Percentiles rank a stretch among this genome's conserved stretches.
These are phyloP conservation scores for Pezicula neosporulosa DNA, from an alignment of 2,329 filamentous ascomycete species.

Conservation along the genomic window DNA sequence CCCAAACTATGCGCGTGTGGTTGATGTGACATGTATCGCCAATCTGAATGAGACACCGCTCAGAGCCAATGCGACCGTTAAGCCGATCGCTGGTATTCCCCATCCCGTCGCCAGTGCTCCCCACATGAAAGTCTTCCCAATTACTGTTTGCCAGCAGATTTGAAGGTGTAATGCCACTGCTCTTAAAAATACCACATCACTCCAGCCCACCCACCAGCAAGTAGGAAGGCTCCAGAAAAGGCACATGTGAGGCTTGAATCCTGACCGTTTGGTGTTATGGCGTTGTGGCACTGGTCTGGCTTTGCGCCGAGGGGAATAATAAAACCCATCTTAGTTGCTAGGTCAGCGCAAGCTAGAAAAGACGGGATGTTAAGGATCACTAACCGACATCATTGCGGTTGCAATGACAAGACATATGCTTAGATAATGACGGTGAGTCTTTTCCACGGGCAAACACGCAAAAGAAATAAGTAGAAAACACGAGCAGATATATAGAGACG, in stretches of 20 bases:
- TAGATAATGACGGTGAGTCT: slow-evolving; percentile 88
- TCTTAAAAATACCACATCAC: slow-evolving; percentile 87
- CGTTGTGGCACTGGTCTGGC: slow-evolving; percentile 80
- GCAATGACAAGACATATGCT: slow-evolving; percentile 81
- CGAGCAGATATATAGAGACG: slow-evolving; percentile 65
- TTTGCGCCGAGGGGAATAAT: slow-evolving; percentile 79
- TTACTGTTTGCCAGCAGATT: slow-evolving; percentile 94
- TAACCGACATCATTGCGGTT: slow-evolving; percentile 75
- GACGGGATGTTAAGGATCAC: slow-evolving; percentile 30
- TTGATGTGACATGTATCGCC: slow-evolving; percentile 92
- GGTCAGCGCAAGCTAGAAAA: slow-evolving; percentile 17
- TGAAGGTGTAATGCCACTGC: slow-evolving; percentile 91
- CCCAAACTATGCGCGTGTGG: slow-evolving; percentile 73
- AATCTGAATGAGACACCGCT: slow-evolving; percentile 92
- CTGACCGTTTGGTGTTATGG: slow-evolving; percentile 94
- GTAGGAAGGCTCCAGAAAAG: slow-evolving; percentile 79
- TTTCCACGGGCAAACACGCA: slow-evolving; percentile 75
- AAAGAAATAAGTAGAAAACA: slow-evolving; percentile 79
- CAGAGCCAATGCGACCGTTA: slow-evolving; percentile 72
- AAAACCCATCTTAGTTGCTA: slow-evolving; percentile 67
- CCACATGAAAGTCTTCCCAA: slow-evolving; percentile 88
- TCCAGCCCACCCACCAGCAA: slow-evolving; percentile 80
- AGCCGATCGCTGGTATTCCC: slow-evolving; percentile 74
- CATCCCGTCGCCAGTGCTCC: slow-evolving; percentile 76
- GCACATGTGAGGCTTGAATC: slow-evolving; percentile 76